Evolutionary conservation across 306 rosid species (phyloP), one percentile per base, ranked within the genome.

Genomic region (Vigna mungo): DNA sequence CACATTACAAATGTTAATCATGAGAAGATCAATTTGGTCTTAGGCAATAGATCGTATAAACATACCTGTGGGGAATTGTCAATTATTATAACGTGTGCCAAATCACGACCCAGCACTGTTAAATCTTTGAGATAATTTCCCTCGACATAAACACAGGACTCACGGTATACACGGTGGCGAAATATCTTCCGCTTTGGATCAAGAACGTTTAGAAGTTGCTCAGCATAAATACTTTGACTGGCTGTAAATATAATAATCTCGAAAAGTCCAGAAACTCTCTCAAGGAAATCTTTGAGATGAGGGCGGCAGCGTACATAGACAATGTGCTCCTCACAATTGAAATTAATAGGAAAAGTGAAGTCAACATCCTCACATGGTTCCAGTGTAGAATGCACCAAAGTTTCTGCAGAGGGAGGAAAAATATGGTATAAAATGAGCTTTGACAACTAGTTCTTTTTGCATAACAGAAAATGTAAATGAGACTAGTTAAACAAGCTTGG

Each of bases 271-370:
- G 99, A 85, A 84, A 90, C 87, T 68, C 85, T 86, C 66, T 92
- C 93, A 63, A 95, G 85, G 85, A 96, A 96, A 60, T 89, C 96
- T 80, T 86, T 85, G 67, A 96, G 99, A 87, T 96, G 85, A 78
- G 99, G 99, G 41, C 98, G 98, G 82, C 99, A 92, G 62, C 99
- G 96, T 32, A 96, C 99, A 66, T 91, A 91, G 83, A 96, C 98
- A 68, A 83, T 89, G 76, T 92, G 98, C 83, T 96, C 88, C 87
- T 96, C 96, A 47, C 76, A 82, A 71, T 96, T 91, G 85, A 96
- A 91, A 88, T 89, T 89, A 80, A 96, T 98, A 4, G 97, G 90
- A 77, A 96, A 96, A 32, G 98, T 87, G 86, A 96, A 96, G 85
- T 96, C 96, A 59, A 92, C 91, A 68, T 92, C 97, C 18, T 82